Conservation (phyloP, 257 asterid species). For the Plantago major region DNA sequence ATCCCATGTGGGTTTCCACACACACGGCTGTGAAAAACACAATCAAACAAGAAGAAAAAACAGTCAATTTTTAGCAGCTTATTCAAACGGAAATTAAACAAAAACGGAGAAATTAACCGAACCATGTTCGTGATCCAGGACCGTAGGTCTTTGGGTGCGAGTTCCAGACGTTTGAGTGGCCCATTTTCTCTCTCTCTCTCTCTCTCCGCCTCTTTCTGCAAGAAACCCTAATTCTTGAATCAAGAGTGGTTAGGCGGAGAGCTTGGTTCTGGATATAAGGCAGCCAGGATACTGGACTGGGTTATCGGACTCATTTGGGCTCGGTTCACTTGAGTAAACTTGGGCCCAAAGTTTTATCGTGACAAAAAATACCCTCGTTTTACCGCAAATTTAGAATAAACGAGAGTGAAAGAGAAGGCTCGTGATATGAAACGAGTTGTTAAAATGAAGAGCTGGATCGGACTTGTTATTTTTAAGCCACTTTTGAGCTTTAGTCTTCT, state of each 20-base stretch:
- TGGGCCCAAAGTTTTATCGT: too few relatives aligned
- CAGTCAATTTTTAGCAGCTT: background rate
- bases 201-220: background rate
- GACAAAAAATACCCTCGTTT: too few relatives aligned
- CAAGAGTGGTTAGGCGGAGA: background rate
- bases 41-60: background rate
- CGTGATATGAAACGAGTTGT: too few relatives aligned
- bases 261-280: background rate
- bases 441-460: too few relatives aligned
- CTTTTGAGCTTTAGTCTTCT: too few relatives aligned
- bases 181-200: constrained; percentile 29
- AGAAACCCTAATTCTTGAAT: constrained; percentile 3
- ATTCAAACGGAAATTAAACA: background rate
- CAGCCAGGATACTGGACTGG: too few relatives aligned
- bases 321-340: background rate
- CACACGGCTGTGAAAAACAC: constrained; percentile 26
- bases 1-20: constrained; percentile 39
- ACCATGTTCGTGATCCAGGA: constrained; percentile 52
- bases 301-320: background rate
- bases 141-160: constrained; percentile 49
- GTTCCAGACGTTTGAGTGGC: constrained; percentile 48
- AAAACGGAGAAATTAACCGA: background rate
- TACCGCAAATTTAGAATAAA: too few relatives aligned
- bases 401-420: too few relatives aligned
- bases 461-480: too few relatives aligned